A percentile compares a stretch with the other conserved stretches of the same genome.
These are phyloP conservation scores for Penicillium sp. DNA, from an alignment of 2,329 filamentous ascomycete species.

Conservation along the genomic window DNA sequence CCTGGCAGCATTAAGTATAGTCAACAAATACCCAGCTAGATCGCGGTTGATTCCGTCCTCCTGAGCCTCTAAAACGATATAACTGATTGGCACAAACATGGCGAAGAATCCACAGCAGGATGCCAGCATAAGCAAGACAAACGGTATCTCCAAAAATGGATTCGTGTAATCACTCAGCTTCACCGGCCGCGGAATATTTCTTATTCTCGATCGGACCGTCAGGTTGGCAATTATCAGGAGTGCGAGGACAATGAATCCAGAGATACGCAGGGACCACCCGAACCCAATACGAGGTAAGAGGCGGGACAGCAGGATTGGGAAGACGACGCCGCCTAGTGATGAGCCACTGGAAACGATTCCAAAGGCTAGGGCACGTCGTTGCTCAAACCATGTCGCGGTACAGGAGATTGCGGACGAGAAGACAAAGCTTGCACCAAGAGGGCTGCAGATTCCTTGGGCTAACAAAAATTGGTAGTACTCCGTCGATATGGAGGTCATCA, in stretches of 20 bases:
- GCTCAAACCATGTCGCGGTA: constrained; percentile 53
- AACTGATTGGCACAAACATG: constrained; percentile 60
- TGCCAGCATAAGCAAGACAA: constrained; percentile 45
- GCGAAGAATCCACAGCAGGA: constrained; percentile 58
- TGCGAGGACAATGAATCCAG: constrained; percentile 60
- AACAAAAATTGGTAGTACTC: constrained; percentile 58
- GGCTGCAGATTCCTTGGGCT: constrained; percentile 53
- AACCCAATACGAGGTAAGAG: constrained; percentile 54
- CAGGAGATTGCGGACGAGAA: constrained; percentile 44
- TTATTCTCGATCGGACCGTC: constrained; percentile 50
- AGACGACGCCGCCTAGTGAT: constrained; percentile 56
- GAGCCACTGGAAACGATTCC: constrained; percentile 55
- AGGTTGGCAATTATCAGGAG: constrained; percentile 53
- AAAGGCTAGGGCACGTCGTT: constrained; percentile 52
- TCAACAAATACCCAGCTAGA: constrained; percentile 53
- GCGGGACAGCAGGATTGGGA: constrained; percentile 59
- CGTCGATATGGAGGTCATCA: constrained; percentile 54
- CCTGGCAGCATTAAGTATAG: constrained; percentile 37
- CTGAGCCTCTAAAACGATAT: constrained; percentile 48
- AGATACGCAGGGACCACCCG: constrained; percentile 56
- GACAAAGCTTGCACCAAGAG: constrained; percentile 50
- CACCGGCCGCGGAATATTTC: constrained; percentile 11
- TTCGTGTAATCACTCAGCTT: constrained; percentile 11
- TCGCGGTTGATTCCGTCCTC: constrained; percentile 48
- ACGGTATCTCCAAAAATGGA: constrained; percentile 50